phyloP scores from a whole-genome alignment of 1,139 yeast genomes.

The Pichia sp. region DNA sequence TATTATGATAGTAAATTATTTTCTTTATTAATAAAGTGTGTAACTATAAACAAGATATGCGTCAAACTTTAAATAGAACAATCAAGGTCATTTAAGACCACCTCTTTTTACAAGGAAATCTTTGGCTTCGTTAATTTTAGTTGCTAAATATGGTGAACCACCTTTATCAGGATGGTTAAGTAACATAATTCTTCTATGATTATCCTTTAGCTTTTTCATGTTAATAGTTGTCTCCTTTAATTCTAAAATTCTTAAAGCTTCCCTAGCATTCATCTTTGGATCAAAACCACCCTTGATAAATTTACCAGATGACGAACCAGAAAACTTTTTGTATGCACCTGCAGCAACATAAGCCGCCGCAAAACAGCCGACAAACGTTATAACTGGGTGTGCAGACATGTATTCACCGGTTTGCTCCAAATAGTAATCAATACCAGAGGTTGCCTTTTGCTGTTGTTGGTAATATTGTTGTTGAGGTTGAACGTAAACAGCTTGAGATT shows the following conservation, averaged over 20 bases:
- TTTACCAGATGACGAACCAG: conserved; percentile 65
- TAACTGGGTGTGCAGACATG: conserved; percentile 71
- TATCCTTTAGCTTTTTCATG: conserved; percentile 77
- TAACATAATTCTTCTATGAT: conserved; percentile 88
- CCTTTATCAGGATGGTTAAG: conserved; percentile 98
- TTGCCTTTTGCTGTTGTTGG: conserved; percentile 36
- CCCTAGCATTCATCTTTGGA: conserved; percentile 79
- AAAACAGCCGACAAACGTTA: conserved; percentile 65
- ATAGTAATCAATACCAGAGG: conserved; percentile 50
- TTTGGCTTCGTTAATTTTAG: conserved; percentile 95
- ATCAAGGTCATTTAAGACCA: conserved; percentile 20
- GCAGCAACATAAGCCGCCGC: conserved; percentile 60
- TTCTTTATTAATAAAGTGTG: too few relatives aligned
- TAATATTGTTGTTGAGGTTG: conserved; percentile 22
- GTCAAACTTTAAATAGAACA: not conserved
- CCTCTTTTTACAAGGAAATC: conserved; percentile 86
- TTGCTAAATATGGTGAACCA: conserved; percentile 90
- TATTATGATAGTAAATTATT: not conserved
- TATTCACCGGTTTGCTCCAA: conserved; percentile 59
- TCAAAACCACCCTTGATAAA: conserved; percentile 86
- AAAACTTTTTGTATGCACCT: conserved; percentile 61
- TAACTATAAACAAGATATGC: conserved; percentile 6
- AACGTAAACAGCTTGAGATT: conserved; percentile 16
- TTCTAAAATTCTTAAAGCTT: conserved; percentile 83
- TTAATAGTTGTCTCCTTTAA: conserved; percentile 73